Evolutionary conservation across 805 yeast genomes (phyloP), one percentile per base, ranked within the genome.

Genomic region (Candida ascalaphidarum): DNA sequence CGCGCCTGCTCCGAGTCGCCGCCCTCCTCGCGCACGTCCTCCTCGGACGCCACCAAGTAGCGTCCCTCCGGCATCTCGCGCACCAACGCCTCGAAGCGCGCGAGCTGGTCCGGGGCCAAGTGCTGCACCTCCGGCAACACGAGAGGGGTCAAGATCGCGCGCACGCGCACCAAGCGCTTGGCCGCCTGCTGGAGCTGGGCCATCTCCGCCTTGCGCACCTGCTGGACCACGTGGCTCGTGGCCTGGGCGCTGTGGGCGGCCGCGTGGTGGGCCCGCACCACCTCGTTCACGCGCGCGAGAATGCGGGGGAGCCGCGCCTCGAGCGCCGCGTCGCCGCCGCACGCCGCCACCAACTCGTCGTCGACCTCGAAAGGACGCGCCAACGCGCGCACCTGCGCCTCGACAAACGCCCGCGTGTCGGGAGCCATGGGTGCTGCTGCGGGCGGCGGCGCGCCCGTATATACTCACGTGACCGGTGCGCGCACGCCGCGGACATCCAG

Each of bases 211-310:
- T 56, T 54, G 7, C 52, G 21, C 11, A 61, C 40, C 33, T 61
- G 67, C 33, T 51, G 61, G 13, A 50, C 52, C 1, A 61, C 50
- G 29, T 58, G 65, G 31, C 50, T 48, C 4, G 49, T 41, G n/a
- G 54, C 47, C 32, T 60, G 61, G 18, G 43, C 32, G 16, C 41
- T 34, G 42, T 51, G n/a, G n/a, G n/a, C n/a, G n/a, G n/a, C n/a
- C n/a, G n/a, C n/a, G n/a, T n/a, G n/a, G n/a, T n/a, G n/a, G n/a
- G n/a, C n/a, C n/a, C n/a, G n/a, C n/a, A n/a, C n/a, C n/a, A n/a
- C n/a, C n/a, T n/a, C n/a, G n/a, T n/a, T n/a, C n/a, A n/a, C n/a
- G n/a, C n/a, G n/a, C n/a, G n/a, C n/a, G n/a, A n/a, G n/a, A n/a
- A n/a, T n/a, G n/a, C n/a, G n/a, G n/a, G n/a, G n/a, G n/a, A n/a